A percentile compares a stretch with the other conserved stretches of the same genome.
These are phyloP conservation scores for Saccharomycopsis fermentans DNA, from an alignment of 805 yeast species.

Conservation along the genomic window DNA sequence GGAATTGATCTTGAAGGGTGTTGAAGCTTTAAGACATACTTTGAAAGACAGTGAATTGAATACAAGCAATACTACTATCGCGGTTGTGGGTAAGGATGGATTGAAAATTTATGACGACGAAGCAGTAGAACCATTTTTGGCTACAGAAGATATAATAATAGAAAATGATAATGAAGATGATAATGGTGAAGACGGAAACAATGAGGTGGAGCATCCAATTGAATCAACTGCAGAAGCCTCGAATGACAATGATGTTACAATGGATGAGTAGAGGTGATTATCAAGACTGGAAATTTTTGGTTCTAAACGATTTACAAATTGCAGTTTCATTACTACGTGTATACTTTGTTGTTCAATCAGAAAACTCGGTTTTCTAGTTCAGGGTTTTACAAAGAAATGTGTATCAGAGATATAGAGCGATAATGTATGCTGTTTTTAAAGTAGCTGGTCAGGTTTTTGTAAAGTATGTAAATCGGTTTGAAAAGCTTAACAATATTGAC, in stretches of 20 bases:
- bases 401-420: too few species aligned
- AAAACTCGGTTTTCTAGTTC: too few species aligned
- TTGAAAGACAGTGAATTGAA: conserved; percentile 90
- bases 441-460: too few species aligned
- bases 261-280: not conserved
- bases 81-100: conserved; percentile 79
- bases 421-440: too few species aligned
- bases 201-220: not conserved
- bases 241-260: not conserved
- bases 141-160: not conserved
- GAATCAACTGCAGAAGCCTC: not conserved
- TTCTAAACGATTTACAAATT: too few species aligned
- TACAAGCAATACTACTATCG: conserved; percentile 75
- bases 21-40: conserved; percentile 88
- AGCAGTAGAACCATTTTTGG: conserved; percentile 39
- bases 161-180: not conserved
- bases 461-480: too few species aligned
- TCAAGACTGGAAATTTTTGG: too few species aligned
- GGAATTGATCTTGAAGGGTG: conserved; percentile 73
- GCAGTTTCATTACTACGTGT: too few species aligned
- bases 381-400: too few species aligned
- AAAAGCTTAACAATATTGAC: too few species aligned
- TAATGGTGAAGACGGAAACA: not conserved
- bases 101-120: conserved; percentile 83
- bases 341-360: too few species aligned